A percentile compares a stretch with the other conserved stretches of the same genome.
These are phyloP conservation scores for Hypoxylon intermedium DNA, from an alignment of 495 filamentous ascomycete species.

Conservation along the genomic window DNA sequence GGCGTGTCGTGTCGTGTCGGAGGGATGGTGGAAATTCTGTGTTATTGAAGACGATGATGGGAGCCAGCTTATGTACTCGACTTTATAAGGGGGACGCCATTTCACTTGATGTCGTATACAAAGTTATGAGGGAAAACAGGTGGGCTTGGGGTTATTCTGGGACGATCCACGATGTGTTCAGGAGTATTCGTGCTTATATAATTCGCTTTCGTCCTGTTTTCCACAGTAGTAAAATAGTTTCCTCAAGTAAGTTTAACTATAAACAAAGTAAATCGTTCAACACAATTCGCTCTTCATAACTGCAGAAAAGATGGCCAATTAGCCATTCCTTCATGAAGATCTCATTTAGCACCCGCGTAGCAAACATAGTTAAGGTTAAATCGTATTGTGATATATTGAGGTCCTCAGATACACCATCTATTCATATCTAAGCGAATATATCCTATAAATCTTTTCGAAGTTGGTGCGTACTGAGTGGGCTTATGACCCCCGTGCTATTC, in stretches of 20 bases:
- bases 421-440: slow-evolving; percentile 9
- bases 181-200: slow-evolving; percentile 45
- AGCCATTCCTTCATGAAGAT: too few relatives aligned
- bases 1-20: slow-evolving; percentile 8
- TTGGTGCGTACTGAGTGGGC: too few relatives aligned
- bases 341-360: too few relatives aligned
- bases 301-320: too few relatives aligned
- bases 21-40: slow-evolving; percentile 12
- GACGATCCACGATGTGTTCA: slow-evolving; percentile 43
- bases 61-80: slow-evolving; percentile 22
- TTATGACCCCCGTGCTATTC: too few relatives aligned
- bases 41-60: slow-evolving; percentile 17
- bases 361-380: not conserved
- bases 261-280: slow-evolving; percentile 23
- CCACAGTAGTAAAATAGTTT: slow-evolving; percentile 34
- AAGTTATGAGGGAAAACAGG: slow-evolving; percentile 32
- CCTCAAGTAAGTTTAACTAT: slow-evolving; percentile 30
- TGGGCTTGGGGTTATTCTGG: slow-evolving; percentile 37
- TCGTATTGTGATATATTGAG: not conserved
- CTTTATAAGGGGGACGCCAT: slow-evolving; percentile 19
- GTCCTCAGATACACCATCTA: not conserved
- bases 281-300: not conserved
- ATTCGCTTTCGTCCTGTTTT: slow-evolving; percentile 37
- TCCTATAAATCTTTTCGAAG: not conserved
- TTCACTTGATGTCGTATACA: slow-evolving; percentile 39